Evolutionary conservation across 306 rosid species (phyloP).

Genomic region (Prunus salicina): DNA sequence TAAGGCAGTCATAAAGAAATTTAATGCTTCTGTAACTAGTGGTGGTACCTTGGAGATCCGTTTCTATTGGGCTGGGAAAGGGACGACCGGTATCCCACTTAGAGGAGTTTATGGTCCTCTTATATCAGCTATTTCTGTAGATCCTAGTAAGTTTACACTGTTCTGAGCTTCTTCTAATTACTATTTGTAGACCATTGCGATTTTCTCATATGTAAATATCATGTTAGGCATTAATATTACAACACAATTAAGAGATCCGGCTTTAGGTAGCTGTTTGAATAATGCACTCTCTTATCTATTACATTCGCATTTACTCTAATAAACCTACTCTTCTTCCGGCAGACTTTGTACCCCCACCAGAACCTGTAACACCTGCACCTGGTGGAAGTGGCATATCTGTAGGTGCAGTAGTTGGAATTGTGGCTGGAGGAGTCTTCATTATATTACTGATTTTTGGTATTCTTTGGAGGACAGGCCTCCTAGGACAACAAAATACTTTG

Average conservation of each 20-base stretch:
- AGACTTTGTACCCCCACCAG: slow-evolving; percentile 33
- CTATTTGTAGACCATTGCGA: neutral
- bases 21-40: slow-evolving; percentile 6
- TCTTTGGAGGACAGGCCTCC: slow-evolving; percentile 39
- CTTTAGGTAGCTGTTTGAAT: neutral
- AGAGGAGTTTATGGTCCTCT: slow-evolving; percentile 14
- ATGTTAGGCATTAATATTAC: neutral
- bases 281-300: too few relatives aligned
- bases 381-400: neutral
- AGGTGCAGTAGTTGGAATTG: slow-evolving; percentile 41
- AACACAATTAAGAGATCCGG: neutral
- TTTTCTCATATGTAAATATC: too few relatives aligned
- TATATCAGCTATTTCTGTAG: slow-evolving; percentile 26
- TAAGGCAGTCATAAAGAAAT: neutral
- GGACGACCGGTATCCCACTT: too few relatives aligned
- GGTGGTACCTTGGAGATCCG: too few relatives aligned
- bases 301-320: neutral
- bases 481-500: slow-evolving; percentile 4
- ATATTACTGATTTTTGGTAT: slow-evolving; percentile 18
- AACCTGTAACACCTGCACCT: neutral
- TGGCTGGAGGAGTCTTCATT: slow-evolving; percentile 30
- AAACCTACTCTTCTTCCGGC: neutral
- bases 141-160: slow-evolving; percentile 2
- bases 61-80: too few relatives aligned
- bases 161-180: slow-evolving; percentile 1